Conservation (phyloP, 371 early-diverging fungal genomes). For the Apophysomyces elegans region DNA sequence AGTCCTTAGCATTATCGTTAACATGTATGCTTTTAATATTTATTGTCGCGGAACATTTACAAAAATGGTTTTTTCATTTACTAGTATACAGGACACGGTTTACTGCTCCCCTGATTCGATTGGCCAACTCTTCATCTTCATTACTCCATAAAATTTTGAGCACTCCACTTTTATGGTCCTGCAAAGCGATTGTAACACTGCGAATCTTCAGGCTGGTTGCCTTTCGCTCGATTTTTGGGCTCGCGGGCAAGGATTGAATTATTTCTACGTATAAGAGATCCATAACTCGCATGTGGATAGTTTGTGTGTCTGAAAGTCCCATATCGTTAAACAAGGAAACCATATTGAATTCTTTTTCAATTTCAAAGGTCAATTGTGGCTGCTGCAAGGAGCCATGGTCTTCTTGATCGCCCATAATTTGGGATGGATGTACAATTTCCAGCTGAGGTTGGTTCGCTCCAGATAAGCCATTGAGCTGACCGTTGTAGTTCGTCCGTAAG, state of each 20-base stretch:
- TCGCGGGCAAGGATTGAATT: conserved; percentile 16
- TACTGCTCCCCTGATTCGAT: conserved; percentile 11
- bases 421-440: conserved; percentile 7
- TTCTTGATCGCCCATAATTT: background rate
- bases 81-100: background rate
- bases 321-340: background rate
- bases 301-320: background rate
- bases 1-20: background rate
- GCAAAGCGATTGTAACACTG: conserved; percentile 22
- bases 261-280: conserved; percentile 27
- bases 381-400: background rate
- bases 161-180: conserved; percentile 9
- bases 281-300: conserved; percentile 18
- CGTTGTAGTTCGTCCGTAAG: background rate
- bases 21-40: too few relatives aligned
- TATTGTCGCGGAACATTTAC: too few relatives aligned
- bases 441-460: background rate
- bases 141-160: conserved; percentile 29
- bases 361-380: background rate
- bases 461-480: background rate
- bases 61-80: too few relatives aligned
- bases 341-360: background rate
- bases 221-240: conserved; percentile 17
- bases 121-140: conserved; percentile 36
- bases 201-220: conserved; percentile 15